phyloP scores from a whole-genome alignment of 768 basidiomycete genomes.

The Pluteus cervinus region DNA sequence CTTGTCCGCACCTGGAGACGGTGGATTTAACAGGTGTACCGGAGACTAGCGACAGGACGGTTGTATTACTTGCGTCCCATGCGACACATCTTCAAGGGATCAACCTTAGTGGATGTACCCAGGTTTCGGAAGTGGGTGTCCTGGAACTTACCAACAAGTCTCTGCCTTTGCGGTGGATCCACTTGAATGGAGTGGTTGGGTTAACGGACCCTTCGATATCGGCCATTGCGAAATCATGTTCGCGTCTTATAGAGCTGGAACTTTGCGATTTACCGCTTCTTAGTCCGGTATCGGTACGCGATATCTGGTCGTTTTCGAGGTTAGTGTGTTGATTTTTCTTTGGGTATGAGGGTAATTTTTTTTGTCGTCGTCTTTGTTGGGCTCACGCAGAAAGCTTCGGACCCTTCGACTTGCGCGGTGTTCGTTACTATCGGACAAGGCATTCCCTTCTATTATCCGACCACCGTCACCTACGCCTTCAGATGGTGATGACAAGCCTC shows the following conservation, averaged over 20 bases:
- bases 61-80: slow-evolving; percentile 54
- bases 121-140: slow-evolving; percentile 75
- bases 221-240: slow-evolving; percentile 68
- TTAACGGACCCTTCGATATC: slow-evolving; percentile 58
- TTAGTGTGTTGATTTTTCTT: slow-evolving; percentile 19
- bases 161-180: slow-evolving; percentile 66
- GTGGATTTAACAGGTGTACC: slow-evolving; percentile 64
- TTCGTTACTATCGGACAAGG: slow-evolving; percentile 67
- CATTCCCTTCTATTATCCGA: slow-evolving; percentile 55
- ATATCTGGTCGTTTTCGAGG: slow-evolving; percentile 77
- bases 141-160: slow-evolving; percentile 64
- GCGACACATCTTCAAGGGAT: slow-evolving; percentile 69
- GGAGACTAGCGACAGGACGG: slow-evolving; percentile 62
- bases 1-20: slow-evolving; percentile 62
- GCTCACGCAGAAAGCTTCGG: slow-evolving; percentile 52
- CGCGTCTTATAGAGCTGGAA: slow-evolving; percentile 78
- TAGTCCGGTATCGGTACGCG: slow-evolving; percentile 63
- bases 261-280: slow-evolving; percentile 63
- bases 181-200: slow-evolving; percentile 62
- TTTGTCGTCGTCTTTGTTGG: slow-evolving; percentile 5
- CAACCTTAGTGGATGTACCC: slow-evolving; percentile 68
- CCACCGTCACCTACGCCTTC: slow-evolving; percentile 15
- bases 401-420: slow-evolving; percentile 77
- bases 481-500: slow-evolving; percentile 37
- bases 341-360: slow-evolving; percentile 2